Conservation (phyloP, 805 yeast genomes). For the Candida yuanshanica region DNA sequence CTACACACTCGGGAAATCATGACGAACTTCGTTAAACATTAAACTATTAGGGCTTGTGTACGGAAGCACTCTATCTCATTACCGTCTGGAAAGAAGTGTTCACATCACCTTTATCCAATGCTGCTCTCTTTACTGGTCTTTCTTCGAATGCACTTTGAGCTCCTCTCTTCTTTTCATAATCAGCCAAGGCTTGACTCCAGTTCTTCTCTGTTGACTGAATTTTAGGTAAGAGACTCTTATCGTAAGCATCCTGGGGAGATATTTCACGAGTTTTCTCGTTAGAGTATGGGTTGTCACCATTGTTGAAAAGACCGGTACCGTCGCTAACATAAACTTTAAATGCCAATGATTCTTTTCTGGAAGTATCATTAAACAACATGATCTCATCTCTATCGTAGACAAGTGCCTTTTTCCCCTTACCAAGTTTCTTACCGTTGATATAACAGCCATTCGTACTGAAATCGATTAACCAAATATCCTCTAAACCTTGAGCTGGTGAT, state of each 20-base stretch:
- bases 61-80: conserved; percentile 7
- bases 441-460: conserved; percentile 75
- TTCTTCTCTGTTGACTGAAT: background rate
- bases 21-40: background rate
- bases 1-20: no score
- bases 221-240: conserved; percentile 10
- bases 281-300: conserved; percentile 29
- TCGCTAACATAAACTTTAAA: conserved; percentile 51
- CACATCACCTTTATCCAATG: conserved; percentile 23
- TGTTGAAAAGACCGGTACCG: conserved; percentile 57
- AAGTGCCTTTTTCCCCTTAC: conserved; percentile 56
- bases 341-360: conserved; percentile 44
- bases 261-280: conserved; percentile 1
- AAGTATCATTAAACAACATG: conserved; percentile 58
- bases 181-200: background rate
- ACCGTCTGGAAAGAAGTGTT: conserved; percentile 23
- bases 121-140: conserved; percentile 24
- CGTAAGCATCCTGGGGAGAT: conserved; percentile 12
- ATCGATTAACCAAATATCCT: conserved; percentile 77
- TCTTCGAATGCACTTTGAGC: conserved; percentile 2
- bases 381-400: conserved; percentile 62
- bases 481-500: conserved; percentile 68
- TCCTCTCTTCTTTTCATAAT: conserved; percentile 5
- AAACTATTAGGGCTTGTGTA: background rate
- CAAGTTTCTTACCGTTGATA: conserved; percentile 54